Evolutionary conservation across 768 basidiomycete genomes (phyloP).

Genomic region (Lentinula aciculospora): DNA sequence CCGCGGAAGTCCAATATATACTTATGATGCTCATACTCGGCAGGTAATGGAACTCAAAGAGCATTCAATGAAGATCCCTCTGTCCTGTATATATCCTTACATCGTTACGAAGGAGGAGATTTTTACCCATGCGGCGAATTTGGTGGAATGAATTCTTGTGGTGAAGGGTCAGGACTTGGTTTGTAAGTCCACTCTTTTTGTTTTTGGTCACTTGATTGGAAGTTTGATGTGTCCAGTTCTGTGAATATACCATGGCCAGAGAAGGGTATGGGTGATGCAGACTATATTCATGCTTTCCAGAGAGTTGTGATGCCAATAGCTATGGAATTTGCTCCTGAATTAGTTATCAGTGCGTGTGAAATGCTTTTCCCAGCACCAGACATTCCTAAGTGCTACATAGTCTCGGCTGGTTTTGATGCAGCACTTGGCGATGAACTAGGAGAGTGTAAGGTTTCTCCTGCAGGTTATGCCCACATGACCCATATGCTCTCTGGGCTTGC

Average conservation of each 20-base stretch:
- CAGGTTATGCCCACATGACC: conserved; percentile 97
- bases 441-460: conserved; percentile 84
- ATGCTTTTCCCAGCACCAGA: not conserved
- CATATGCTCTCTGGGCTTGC: conserved; percentile 92
- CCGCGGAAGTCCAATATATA: not conserved
- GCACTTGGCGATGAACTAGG: conserved; percentile 91
- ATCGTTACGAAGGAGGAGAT: conserved; percentile 86
- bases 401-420: conserved; percentile 97
- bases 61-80: conserved; percentile 92
- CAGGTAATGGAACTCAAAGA: conserved; percentile 95
- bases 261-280: conserved; percentile 85
- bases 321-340: conserved; percentile 91
- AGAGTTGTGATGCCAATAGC: conserved; percentile 96
- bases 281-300: conserved; percentile 96
- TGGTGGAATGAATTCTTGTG: conserved; percentile 81
- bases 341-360: conserved; percentile 79
- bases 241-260: conserved; percentile 97
- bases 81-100: conserved; percentile 90
- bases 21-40: not conserved
- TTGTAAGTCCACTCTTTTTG: conserved; percentile 52
- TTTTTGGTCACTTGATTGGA: conserved; percentile 4
- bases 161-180: conserved; percentile 79
- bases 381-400: conserved; percentile 31
- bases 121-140: conserved; percentile 95
- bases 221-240: conserved; percentile 44